phyloP scores from a whole-genome alignment of 2,329 filamentous ascomycete genomes.

The Fusarium nygamai region DNA sequence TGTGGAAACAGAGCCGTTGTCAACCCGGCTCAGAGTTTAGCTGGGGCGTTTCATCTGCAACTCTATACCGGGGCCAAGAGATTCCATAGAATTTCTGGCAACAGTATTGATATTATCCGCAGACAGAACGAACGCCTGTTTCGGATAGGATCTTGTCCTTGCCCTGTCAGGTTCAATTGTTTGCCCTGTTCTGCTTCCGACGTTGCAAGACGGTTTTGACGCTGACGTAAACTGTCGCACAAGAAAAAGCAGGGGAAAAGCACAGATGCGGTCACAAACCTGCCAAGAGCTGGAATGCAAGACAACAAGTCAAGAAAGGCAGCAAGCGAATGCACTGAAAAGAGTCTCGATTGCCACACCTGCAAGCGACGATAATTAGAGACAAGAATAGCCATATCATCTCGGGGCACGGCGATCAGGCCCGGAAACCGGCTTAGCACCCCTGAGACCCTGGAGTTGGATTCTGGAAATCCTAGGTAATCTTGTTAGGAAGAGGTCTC shows the following conservation, averaged over 20 bases:
- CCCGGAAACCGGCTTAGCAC: conserved; percentile 13
- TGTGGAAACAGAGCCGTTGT: background rate
- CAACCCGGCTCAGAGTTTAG: conserved; percentile 27
- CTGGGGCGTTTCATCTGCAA: conserved; percentile 26
- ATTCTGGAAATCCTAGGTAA: conserved; percentile 17
- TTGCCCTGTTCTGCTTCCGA: conserved; percentile 1
- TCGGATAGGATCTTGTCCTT: background rate
- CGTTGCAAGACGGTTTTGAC: background rate
- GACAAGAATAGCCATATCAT: conserved; percentile 16
- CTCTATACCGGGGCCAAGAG: conserved; percentile 1
- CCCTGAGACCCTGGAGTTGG: conserved; percentile 20
- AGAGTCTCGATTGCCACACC: conserved; percentile 9
- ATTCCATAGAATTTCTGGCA: background rate
- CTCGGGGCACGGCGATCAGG: conserved; percentile 28
- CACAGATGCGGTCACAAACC: background rate
- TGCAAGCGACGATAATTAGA: conserved; percentile 7
- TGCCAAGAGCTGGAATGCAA: conserved; percentile 23
- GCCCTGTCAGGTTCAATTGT: background rate
- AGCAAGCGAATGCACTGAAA: background rate
- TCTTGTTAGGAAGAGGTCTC: conserved; percentile 19
- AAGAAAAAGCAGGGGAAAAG: background rate
- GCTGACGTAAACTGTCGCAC: conserved; percentile 16
- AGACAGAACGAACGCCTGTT: conserved; percentile 10
- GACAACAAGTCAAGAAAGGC: conserved; percentile 5
- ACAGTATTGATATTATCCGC: background rate